Conservation (phyloP, 2,329 filamentous ascomycete species). For the Colletotrichum sp. region DNA sequence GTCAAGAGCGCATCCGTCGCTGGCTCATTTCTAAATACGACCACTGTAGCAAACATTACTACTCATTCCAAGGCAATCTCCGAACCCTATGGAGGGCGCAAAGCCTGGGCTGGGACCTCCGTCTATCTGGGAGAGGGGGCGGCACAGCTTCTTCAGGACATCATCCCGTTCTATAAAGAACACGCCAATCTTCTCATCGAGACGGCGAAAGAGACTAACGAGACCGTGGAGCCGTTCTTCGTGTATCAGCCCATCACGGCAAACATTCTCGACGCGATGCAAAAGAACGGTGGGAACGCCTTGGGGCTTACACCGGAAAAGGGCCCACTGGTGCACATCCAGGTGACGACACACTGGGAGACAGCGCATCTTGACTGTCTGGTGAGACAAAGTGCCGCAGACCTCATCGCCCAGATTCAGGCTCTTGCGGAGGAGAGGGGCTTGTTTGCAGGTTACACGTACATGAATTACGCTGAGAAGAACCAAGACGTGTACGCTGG, state of each 20-base stretch:
- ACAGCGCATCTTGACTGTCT: conserved; percentile 30
- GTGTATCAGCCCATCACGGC: conserved; percentile 43
- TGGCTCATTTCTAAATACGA: conserved; percentile 23
- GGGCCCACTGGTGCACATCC: conserved; percentile 36
- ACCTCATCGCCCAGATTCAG: conserved; percentile 28
- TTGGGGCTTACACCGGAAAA: conserved; percentile 40
- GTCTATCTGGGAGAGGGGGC: background rate
- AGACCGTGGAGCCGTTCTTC: conserved; percentile 24
- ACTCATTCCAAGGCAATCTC: conserved; percentile 26
- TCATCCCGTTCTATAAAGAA: conserved; percentile 28
- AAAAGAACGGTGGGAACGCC: conserved; percentile 44
- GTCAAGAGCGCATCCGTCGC: conserved; percentile 24
- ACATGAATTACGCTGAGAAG: conserved; percentile 39
- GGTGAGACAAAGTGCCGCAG: conserved; percentile 26
- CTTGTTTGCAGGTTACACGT: conserved; percentile 35
- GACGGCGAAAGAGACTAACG: conserved; percentile 3
- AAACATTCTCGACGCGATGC: conserved; percentile 34
- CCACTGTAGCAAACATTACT: conserved; percentile 28
- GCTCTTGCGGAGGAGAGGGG: conserved; percentile 30
- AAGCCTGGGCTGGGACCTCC: conserved; percentile 6
- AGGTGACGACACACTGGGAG: conserved; percentile 29
- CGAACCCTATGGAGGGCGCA: conserved; percentile 27
- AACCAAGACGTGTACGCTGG: conserved; percentile 41
- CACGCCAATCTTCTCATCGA: conserved; percentile 18
- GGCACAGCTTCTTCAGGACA: conserved; percentile 27